Evolutionary conservation across 805 yeast species (phyloP), one percentile per base, ranked within the genome.

Genomic region (Myxozyma geophila): DNA sequence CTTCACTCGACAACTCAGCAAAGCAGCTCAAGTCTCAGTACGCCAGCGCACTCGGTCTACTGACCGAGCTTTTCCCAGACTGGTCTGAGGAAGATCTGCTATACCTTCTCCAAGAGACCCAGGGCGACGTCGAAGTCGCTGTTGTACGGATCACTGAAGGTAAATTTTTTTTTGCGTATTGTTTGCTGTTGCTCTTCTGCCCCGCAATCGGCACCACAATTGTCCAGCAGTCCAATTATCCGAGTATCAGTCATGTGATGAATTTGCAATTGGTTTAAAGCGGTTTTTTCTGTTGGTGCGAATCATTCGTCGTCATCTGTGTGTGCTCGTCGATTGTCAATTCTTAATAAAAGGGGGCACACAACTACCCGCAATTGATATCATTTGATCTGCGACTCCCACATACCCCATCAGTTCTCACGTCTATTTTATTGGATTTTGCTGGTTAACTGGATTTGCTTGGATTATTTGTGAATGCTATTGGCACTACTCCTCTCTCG

Each of bases 21-120:
- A 54, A 63, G 73, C 76, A 72, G 56, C 66, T 78, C 55, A 78
- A 76, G 67, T 68, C 72, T 58, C 68, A 70, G 62, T 71, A 70
- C 60, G 54, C 67, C 40, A 40, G 67, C 43, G 67, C 83, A 74
- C 79, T 84, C 63, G 77, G 77, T 59, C 84, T 89, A 43, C 83
- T 93, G 70, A 76, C 82, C 56, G 98, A 93, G 77, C 82, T 95
- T 80, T 92, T 95, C 79, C 96, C 98, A 50, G 97, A 90, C 74
- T 95, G 99, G 99, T 83, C 89, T 54, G 81, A 83, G 59, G 96
- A 89, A 36, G 99, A 95, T 74, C 85, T 95, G 74, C 78, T 81
- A 52, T 84, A 87, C 58, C 85, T 91, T 63, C 85, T 92, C 70
- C 81, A 81, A 62, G 98, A 95, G 77, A 84, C 87, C 67, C 81